Base-by-base conservation (phyloP, 2,329 filamentous ascomycete species). In the Teratosphaeria gauchensis region DNA sequence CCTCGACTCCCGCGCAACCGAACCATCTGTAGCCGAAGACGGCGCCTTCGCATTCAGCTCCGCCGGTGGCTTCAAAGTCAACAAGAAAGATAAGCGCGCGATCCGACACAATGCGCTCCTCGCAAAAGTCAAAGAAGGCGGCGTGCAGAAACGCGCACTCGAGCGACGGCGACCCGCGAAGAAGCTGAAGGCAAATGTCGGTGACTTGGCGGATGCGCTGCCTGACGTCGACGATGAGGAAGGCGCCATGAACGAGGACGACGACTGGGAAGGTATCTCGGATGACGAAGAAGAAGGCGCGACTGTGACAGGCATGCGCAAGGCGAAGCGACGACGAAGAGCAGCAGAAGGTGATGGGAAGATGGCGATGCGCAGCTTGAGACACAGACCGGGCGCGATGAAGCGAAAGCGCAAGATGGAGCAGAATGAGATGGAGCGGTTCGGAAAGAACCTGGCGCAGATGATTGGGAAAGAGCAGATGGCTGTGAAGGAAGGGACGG, bases 331-430 rank as follows among this genome's bases (percentile, higher is more conserved):
- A 57, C 51, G 62, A 21, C 62, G 58, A 24, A 60, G 54, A 54
- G 59, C 21, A 51, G 19, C 12, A 31, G 72, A 2, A 11, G 48
- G 48, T 4, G 24, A 68, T 33, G 84, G 84, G 0, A 89, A 86
- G 66, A 81, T 94, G 55, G 79, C 82, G 61, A 87, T 89, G 64
- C 87, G 84, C 77, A 92, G 87, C 61, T 68, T 97, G 67, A 86
- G 82, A 74, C 86, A 82, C 62, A 79, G 85, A 57, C 89, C 85
- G 2, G 92, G 92, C 0, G 90, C 90, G 24, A 80, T 92, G 76
- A 95, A 90, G 81, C 80, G 83, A 69, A 94, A 90, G 75, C 89
- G 91, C 75, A 86, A 82, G 73, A 70, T 97, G 33, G 89, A 96
- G 59, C 84, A 78, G 72, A 78, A 83, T 60, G 92, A 97, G 81